Percentiles rank a stretch among this genome's conserved stretches.
Conservation (phyloP, 768 basidiomycete genomes). For the Polyporus arcularius region DNA sequence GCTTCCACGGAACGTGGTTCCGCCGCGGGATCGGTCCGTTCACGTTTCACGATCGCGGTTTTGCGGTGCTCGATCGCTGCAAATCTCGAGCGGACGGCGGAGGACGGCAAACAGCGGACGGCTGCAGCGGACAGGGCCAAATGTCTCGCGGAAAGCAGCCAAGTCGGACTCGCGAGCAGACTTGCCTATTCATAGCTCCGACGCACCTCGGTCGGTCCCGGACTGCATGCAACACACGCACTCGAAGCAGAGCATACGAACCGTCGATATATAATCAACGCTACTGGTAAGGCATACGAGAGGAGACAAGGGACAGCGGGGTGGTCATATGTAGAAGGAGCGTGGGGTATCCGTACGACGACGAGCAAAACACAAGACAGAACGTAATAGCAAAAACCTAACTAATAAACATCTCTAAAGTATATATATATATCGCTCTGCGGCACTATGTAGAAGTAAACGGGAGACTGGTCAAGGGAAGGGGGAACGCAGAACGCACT, state of each 20-base stretch:
- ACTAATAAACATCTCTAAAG: conserved; percentile 3
- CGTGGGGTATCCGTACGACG: conserved; percentile 19
- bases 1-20: too few relatives aligned
- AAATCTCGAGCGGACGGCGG: too few relatives aligned
- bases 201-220: too few relatives aligned
- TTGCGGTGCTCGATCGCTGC: too few relatives aligned
- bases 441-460: background rate
- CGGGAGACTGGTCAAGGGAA: background rate
- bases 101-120: too few relatives aligned
- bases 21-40: too few relatives aligned
- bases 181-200: too few relatives aligned
- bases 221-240: background rate
- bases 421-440: background rate
- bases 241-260: background rate
- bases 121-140: too few relatives aligned
- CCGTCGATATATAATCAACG: background rate
- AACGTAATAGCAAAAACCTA: background rate
- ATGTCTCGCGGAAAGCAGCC: too few relatives aligned
- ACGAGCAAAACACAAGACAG: conserved; percentile 8
- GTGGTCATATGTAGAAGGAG: conserved; percentile 21
- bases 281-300: background rate
- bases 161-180: too few relatives aligned
- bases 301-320: background rate
- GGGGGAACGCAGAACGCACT: background rate
- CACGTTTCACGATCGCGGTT: too few relatives aligned